phyloP scores from a whole-genome alignment of 2,329 filamentous ascomycete genomes.

The Colletotrichum truncatum region DNA sequence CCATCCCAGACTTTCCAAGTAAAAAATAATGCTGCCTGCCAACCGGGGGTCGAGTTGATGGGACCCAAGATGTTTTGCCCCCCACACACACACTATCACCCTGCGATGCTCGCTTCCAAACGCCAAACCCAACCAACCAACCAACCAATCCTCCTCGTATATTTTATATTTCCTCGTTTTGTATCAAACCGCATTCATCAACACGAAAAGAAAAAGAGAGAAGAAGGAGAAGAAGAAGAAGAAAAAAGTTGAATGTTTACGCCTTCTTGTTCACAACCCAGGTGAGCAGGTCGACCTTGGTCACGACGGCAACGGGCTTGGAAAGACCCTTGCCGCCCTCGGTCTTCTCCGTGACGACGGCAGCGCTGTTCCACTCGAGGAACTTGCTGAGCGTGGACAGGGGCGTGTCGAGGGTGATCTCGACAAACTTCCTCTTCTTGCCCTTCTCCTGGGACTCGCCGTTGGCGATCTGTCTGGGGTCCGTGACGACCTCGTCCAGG shows the following conservation, averaged over 20 bases:
- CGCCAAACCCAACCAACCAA: constrained; percentile 23
- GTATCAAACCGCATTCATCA: constrained; percentile 34
- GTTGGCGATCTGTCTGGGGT: constrained; percentile 72
- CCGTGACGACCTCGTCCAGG: constrained; percentile 89
- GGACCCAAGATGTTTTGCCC: constrained; percentile 28
- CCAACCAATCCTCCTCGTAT: constrained; percentile 1
- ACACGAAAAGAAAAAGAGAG: not conserved
- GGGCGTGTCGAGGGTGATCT: constrained; percentile 92
- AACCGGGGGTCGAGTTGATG: constrained; percentile 31
- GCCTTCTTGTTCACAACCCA: constrained; percentile 81
- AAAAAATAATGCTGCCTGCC: constrained; percentile 22
- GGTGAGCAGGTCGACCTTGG: constrained; percentile 93
- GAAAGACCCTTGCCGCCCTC: constrained; percentile 63
- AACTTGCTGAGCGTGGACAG: constrained; percentile 87
- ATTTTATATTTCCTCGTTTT: not conserved
- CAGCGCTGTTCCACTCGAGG: constrained; percentile 98
- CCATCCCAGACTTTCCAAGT: constrained; percentile 25
- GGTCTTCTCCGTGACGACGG: constrained; percentile 85
- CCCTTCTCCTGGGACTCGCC: constrained; percentile 46
- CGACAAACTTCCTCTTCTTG: constrained; percentile 78
- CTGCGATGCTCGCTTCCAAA: constrained; percentile 26
- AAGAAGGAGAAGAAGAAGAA: not conserved
- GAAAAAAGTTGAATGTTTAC: not conserved
- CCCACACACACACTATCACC: too few species aligned
- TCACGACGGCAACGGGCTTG: constrained; percentile 90